Evolutionary conservation across 805 yeast genomes (phyloP).

Genomic region (Crinitomyces ghanaensis): DNA sequence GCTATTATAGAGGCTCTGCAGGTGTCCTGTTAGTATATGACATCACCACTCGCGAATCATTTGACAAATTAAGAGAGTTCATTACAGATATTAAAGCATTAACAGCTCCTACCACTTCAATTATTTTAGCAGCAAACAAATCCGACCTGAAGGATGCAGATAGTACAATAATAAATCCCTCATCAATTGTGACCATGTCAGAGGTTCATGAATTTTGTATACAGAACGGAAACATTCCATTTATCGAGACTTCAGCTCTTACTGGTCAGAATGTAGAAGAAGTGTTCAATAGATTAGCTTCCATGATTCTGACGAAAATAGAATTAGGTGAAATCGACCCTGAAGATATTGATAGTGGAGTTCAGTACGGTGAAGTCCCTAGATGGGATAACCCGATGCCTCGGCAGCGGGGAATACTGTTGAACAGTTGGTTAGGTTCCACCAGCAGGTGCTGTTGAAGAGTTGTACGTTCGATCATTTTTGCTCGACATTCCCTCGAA

Average conservation of each 20-base stretch:
- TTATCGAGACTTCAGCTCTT: conserved; percentile 32
- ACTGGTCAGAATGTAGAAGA: conserved; percentile 32
- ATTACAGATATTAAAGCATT: conserved; percentile 79
- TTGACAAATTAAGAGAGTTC: conserved; percentile 81
- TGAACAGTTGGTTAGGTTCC: conserved; percentile 4
- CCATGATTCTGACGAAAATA: conserved; percentile 34
- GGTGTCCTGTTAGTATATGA: conserved; percentile 90
- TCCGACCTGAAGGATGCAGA: conserved; percentile 47
- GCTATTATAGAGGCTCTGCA: conserved; percentile 90
- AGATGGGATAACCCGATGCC: conserved; percentile 24
- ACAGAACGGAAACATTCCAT: conserved; percentile 27
- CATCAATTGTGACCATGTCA: conserved; percentile 22
- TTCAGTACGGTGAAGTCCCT: conserved; percentile 40
- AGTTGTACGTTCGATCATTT: too few relatives aligned
- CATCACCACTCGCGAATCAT: conserved; percentile 72
- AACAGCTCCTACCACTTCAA: conserved; percentile 85
- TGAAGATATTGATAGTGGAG: conserved; percentile 35
- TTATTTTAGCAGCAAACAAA: conserved; percentile 86
- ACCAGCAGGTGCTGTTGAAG: too few relatives aligned
- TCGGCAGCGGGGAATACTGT: conserved; percentile 2
- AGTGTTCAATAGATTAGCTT: conserved; percentile 31
- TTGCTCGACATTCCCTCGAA: too few relatives aligned
- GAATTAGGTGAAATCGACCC: conserved; percentile 40
- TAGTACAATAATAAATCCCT: too few relatives aligned
- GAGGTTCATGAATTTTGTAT: conserved; percentile 28